These are phyloP conservation scores for Cucurbita ficifolia DNA, from an alignment of 306 rosid genomes.

Conservation along the genomic window DNA sequence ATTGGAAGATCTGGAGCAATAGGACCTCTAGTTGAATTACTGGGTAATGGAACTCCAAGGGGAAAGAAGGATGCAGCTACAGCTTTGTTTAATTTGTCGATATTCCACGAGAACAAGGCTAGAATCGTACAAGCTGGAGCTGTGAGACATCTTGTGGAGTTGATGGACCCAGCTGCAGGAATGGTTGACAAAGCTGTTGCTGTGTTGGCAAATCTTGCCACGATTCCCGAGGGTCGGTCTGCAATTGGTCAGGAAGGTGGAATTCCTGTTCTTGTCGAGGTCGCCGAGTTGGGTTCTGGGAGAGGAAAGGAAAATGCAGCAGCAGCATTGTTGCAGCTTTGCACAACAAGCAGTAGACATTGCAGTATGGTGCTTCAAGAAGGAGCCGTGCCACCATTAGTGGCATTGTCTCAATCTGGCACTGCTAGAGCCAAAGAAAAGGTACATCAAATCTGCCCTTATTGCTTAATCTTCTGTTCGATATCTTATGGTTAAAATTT, in stretches of 20 bases:
- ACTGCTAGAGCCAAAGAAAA: constrained; percentile 98
- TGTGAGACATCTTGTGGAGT: constrained; percentile 84
- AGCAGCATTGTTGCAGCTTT: constrained; percentile 90
- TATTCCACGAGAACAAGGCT: constrained; percentile 79
- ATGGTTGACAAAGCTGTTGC: constrained; percentile 99
- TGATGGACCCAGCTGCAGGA: constrained; percentile 99
- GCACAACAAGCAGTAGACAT: constrained; percentile 40
- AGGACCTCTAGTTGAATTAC: constrained; percentile 79
- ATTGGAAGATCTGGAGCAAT: constrained; percentile 96
- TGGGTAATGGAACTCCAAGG: constrained; percentile 92
- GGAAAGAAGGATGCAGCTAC: constrained; percentile 99
- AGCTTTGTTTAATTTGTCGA: constrained; percentile 90
- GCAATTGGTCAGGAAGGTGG: constrained; percentile 89
- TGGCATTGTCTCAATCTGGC: constrained; percentile 91
- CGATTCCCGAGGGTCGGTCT: constrained; percentile 73
- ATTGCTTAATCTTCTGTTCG: neutral
- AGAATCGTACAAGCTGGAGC: constrained; percentile 96
- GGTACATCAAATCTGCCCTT: constrained; percentile 21
- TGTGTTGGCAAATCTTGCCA: constrained; percentile 88
- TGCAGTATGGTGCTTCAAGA: constrained; percentile 81
- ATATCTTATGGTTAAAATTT: neutral
- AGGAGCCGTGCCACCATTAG: constrained; percentile 98
- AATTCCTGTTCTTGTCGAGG: constrained; percentile 89
- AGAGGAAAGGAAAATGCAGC: constrained; percentile 99
- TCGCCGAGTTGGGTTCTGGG: constrained; percentile 89